Percentiles rank a stretch among this genome's conserved stretches.
Evolutionary conservation across 345 rosid genomes (phyloP).

Genomic region (Punica granatum): DNA sequence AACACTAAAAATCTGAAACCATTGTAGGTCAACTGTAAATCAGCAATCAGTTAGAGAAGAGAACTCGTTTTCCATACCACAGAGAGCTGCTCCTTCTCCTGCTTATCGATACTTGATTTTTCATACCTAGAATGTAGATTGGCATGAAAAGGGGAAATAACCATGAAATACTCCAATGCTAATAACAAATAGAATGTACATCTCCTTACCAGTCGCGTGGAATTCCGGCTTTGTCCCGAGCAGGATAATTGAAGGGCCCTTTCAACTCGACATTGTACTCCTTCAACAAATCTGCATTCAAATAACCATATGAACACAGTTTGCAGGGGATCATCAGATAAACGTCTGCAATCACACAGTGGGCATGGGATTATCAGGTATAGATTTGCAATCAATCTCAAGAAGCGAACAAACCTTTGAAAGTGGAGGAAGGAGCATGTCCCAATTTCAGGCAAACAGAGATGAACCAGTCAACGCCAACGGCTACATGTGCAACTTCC

Average conservation of each 20-base stretch:
- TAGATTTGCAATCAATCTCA: background rate
- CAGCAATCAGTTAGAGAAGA: background rate
- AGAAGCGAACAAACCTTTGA: slow-evolving; percentile 46
- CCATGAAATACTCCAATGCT: background rate
- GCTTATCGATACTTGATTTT: slow-evolving; percentile 24
- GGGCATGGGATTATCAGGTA: background rate
- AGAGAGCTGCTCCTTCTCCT: slow-evolving; percentile 47
- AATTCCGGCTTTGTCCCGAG: slow-evolving; percentile 87
- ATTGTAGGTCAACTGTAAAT: background rate
- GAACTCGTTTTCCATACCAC: slow-evolving; percentile 30
- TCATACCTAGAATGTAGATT: slow-evolving; percentile 50
- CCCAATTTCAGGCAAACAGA: slow-evolving; percentile 61
- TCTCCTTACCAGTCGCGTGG: slow-evolving; percentile 73
- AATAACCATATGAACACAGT: slow-evolving; percentile 9
- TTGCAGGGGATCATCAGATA: no score
- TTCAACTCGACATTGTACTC: slow-evolving; percentile 80
- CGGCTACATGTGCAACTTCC: slow-evolving; percentile 94
- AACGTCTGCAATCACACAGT: no score
- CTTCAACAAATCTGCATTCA: slow-evolving; percentile 45
- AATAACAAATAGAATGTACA: no score
- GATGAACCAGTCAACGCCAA: slow-evolving; percentile 82
- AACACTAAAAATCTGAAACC: background rate
- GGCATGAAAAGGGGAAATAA: background rate
- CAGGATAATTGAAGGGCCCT: slow-evolving; percentile 88
- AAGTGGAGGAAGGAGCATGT: slow-evolving; percentile 62